These are phyloP conservation scores for Hymenoscyphus fraxineus DNA, from an alignment of 2,329 filamentous ascomycete species.

Conservation along the genomic window DNA sequence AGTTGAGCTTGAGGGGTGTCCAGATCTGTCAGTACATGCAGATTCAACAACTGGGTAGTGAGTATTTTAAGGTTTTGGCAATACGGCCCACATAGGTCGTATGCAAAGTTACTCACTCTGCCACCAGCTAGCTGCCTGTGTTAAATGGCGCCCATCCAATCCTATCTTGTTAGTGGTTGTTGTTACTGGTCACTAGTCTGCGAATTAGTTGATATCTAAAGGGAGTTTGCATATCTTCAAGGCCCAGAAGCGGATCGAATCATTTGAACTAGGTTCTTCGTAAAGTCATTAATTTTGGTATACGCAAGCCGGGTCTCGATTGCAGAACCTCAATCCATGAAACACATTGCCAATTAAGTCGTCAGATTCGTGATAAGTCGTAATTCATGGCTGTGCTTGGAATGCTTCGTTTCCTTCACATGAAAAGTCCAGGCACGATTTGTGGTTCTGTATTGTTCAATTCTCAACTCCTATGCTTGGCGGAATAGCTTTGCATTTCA, in stretches of 20 bases:
- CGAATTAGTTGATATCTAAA: neutral
- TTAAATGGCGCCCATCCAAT: too few species aligned
- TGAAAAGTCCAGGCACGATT: neutral
- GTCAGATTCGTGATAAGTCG: neutral
- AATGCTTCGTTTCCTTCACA: neutral
- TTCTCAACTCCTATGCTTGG: conserved; percentile 23
- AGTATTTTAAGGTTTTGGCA: too few species aligned
- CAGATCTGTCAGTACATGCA: too few species aligned
- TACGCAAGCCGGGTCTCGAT: neutral
- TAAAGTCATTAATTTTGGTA: conserved; percentile 1
- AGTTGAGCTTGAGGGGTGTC: too few species aligned
- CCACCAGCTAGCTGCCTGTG: too few species aligned
- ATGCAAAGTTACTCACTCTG: too few species aligned
- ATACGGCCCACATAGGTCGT: too few species aligned
- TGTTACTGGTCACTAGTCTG: too few species aligned
- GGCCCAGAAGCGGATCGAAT: neutral
- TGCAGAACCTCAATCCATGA: neutral
- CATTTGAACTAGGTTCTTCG: neutral
- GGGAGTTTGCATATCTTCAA: neutral
- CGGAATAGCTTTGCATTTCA: conserved; percentile 34
- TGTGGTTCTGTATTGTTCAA: conserved; percentile 1
- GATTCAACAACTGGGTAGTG: too few species aligned
- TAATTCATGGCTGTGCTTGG: neutral
- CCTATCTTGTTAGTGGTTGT: neutral
- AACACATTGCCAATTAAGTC: neutral